Percentiles rank a stretch among this genome's conserved stretches.
These are phyloP conservation scores for Trichoderma arundinaceum DNA, from an alignment of 2,329 filamentous ascomycete species.

Conservation along the genomic window DNA sequence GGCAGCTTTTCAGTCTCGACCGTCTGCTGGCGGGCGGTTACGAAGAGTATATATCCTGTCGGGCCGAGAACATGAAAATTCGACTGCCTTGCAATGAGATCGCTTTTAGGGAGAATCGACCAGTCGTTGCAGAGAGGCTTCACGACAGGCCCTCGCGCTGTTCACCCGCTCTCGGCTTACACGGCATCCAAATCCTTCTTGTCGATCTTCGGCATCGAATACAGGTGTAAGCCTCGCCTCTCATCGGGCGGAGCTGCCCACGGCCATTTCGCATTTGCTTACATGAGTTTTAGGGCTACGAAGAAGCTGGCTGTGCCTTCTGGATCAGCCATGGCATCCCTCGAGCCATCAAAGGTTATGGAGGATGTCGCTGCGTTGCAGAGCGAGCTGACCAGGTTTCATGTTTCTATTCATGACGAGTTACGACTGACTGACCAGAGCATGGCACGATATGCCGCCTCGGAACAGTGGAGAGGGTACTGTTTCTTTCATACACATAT, in stretches of 20 bases:
- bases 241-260: not conserved
- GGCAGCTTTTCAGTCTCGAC: slow-evolving; percentile 49
- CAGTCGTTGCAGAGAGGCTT: slow-evolving; percentile 42
- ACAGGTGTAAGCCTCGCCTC: slow-evolving; percentile 40
- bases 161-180: slow-evolving; percentile 40
- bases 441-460: slow-evolving; percentile 42
- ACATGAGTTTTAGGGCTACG: slow-evolving; percentile 35
- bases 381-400: slow-evolving; percentile 46
- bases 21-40: slow-evolving; percentile 49
- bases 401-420: slow-evolving; percentile 44
- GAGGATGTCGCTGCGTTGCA: slow-evolving; percentile 47
- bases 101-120: slow-evolving; percentile 43
- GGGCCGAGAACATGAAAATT: slow-evolving; percentile 48
- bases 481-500: slow-evolving; percentile 48
- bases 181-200: slow-evolving; percentile 46
- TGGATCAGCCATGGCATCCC: slow-evolving; percentile 33
- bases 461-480: slow-evolving; percentile 44
- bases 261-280: not conserved
- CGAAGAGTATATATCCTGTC: slow-evolving; percentile 48
- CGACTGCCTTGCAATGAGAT: slow-evolving; percentile 46
- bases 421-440: slow-evolving; percentile 45
- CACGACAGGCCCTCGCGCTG: slow-evolving; percentile 40
- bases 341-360: slow-evolving; percentile 49
- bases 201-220: slow-evolving; percentile 48
- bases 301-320: slow-evolving; percentile 38